These are phyloP conservation scores for Pulicaria dysenterica DNA, from an alignment of 129 eudicot genomes.

Conservation along the genomic window DNA sequence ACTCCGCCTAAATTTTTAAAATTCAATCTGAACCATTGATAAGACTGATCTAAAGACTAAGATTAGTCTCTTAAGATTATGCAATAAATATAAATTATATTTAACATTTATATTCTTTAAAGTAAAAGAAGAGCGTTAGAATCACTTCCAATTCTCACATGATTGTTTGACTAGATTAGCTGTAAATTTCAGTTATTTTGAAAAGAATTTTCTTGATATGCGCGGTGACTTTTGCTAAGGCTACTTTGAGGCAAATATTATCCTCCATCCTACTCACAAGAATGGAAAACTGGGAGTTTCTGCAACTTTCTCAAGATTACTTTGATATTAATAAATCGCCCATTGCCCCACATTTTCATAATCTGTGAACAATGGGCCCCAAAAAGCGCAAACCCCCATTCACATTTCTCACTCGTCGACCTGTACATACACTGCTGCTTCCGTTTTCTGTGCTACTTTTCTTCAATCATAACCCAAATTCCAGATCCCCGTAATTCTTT, in stretches of 20 bases:
- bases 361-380: conserved; percentile 30
- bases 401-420: conserved; percentile 27
- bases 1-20: no score
- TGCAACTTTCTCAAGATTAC: conserved; percentile 4
- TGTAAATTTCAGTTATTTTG: background rate
- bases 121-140: no score
- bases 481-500: conserved; percentile 36
- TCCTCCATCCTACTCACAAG: conserved; percentile 15
- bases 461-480: conserved; percentile 8
- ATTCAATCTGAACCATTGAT: no score
- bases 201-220: background rate
- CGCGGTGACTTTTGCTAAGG: background rate
- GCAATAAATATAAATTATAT: no score
- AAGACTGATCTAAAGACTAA: no score
- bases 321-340: background rate
- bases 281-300: conserved; percentile 30
- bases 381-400: conserved; percentile 23
- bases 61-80: no score
- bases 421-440: conserved; percentile 26
- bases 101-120: no score
- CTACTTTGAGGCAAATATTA: background rate
- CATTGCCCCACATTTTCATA: background rate
- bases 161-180: no score
- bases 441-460: conserved; percentile 25
- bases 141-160: no score